These are phyloP conservation scores for Eucalyptus pauciflora DNA, from an alignment of 345 rosid species.

Conservation along the genomic window DNA sequence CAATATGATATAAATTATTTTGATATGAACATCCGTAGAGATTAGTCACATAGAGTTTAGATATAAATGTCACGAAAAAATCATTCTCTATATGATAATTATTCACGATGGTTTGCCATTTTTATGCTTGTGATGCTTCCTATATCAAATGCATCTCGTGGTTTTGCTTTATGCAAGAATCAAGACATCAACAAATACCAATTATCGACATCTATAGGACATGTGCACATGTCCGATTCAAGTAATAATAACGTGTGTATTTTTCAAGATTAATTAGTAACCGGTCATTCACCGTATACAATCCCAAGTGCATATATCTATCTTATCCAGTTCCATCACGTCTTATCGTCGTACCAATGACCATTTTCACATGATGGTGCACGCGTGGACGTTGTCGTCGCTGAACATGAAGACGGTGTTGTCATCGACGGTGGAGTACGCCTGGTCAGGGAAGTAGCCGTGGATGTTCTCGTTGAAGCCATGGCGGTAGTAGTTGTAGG, in stretches of 20 bases:
- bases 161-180: neutral
- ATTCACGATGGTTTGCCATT: neutral
- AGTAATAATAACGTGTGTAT: neutral
- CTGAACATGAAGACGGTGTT: conserved; percentile 65
- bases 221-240: neutral
- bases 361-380: conserved; percentile 23
- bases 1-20: neutral
- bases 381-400: conserved; percentile 80
- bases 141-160: neutral
- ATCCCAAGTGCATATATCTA: neutral
- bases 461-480: conserved; percentile 44
- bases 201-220: neutral
- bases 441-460: conserved; percentile 50
- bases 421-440: conserved; percentile 40
- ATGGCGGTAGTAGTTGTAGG: conserved; percentile 45
- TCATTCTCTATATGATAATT: neutral
- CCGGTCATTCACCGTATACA: neutral
- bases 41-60: neutral
- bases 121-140: neutral
- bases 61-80: neutral
- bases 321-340: neutral
- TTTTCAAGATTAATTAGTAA: neutral
- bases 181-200: neutral
- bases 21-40: neutral
- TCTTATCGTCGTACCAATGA: fast-evolving